Conservation (phyloP, 2,329 filamentous ascomycete species). For the Colletotrichum brevisporum region DNA sequence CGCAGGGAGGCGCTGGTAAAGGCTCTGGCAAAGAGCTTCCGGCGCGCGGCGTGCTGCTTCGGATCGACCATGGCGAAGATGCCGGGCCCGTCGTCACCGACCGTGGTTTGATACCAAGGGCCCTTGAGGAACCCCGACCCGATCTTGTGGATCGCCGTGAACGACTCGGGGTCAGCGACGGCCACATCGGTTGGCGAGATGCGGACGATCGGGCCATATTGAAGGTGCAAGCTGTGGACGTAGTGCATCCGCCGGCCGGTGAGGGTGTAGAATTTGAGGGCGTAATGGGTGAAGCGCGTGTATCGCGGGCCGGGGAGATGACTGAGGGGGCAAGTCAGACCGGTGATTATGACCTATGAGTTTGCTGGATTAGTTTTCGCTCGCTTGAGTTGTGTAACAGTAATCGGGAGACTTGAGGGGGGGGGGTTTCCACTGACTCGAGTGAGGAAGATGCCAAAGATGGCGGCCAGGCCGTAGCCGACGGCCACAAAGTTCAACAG, state of each 20-base stretch:
- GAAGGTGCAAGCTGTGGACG: slow-evolving; percentile 67
- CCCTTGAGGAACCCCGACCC: slow-evolving; percentile 47
- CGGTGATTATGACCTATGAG: slow-evolving; percentile 10
- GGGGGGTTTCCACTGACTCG: slow-evolving; percentile 5
- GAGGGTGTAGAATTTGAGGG: slow-evolving; percentile 47
- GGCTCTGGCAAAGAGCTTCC: slow-evolving; percentile 58
- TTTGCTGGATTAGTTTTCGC: rapidly evolving
- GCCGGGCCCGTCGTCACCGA: slow-evolving; percentile 31
- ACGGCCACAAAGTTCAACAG: not conserved
- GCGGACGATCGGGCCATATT: slow-evolving; percentile 55
- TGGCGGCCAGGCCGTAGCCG: slow-evolving; percentile 6
- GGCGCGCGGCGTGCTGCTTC: slow-evolving; percentile 36
- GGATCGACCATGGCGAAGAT: slow-evolving; percentile 29
- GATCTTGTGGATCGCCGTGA: slow-evolving; percentile 51
- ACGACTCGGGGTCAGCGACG: slow-evolving; percentile 42
- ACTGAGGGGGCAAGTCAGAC: slow-evolving; percentile 24
- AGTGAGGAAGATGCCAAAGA: not conserved
- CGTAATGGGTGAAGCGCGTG: slow-evolving; percentile 16
- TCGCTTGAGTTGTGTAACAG: not conserved
- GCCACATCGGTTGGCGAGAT: slow-evolving; percentile 44
- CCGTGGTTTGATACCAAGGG: slow-evolving; percentile 42
- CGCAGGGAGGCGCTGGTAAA: slow-evolving; percentile 55
- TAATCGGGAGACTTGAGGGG: not conserved
- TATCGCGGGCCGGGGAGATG: slow-evolving; percentile 26
- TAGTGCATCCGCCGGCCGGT: slow-evolving; percentile 55